phyloP scores from a whole-genome alignment of 225 moss, liverwort and hornwort species.

The Rhytidiadelphus loreus region DNA sequence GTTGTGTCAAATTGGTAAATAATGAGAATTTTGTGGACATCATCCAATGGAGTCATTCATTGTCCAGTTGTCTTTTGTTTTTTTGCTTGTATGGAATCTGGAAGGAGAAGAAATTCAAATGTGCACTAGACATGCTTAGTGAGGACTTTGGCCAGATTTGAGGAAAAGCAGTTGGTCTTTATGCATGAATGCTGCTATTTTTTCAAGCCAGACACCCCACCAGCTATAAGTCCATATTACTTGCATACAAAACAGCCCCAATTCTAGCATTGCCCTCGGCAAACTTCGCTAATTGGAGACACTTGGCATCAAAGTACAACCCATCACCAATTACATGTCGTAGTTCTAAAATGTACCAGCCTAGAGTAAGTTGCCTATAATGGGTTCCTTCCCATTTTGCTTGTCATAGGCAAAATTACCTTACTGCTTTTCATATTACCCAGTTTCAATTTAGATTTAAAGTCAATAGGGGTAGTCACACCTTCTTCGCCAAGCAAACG shows the following conservation, averaged over 20 bases:
- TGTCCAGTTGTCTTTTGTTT: background rate
- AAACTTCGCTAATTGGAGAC: background rate
- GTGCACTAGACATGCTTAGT: background rate
- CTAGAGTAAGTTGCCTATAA: no score
- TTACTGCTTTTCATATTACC: background rate
- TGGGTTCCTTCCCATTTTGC: no score
- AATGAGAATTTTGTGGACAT: background rate
- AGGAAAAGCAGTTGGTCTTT: conserved; percentile 1
- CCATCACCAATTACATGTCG: background rate
- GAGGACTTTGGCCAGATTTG: background rate
- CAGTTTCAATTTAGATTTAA: no score
- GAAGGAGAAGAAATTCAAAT: background rate
- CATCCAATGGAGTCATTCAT: background rate
- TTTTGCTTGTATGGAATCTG: background rate
- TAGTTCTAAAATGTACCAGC: no score
- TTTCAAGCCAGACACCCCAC: background rate
- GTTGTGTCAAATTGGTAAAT: background rate
- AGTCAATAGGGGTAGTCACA: no score
- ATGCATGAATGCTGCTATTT: background rate
- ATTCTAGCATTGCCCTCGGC: background rate
- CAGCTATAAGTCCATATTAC: background rate
- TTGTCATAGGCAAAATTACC: no score
- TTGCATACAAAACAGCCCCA: background rate
- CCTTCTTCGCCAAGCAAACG: no score
- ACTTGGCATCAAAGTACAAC: background rate